These are phyloP conservation scores for Tripterygium wilfordii DNA, from an alignment of 177 flowering plant genomes.

Conservation along the genomic window DNA sequence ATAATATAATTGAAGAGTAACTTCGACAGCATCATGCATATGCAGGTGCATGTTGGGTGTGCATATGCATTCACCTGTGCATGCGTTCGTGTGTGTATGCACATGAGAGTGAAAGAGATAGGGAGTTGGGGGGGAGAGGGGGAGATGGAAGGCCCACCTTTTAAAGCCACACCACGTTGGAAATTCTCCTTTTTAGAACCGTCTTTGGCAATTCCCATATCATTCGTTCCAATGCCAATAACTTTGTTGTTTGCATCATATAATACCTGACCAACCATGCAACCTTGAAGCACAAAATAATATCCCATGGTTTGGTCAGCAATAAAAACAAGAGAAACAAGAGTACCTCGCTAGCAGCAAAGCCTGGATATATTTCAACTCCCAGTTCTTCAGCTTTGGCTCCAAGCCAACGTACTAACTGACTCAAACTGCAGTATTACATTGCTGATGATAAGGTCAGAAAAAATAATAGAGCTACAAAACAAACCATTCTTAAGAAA, in stretches of 20 bases:
- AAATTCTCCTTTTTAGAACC: conserved; percentile 73
- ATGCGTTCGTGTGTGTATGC: no score
- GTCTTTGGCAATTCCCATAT: conserved; percentile 89
- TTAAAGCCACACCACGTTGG: conserved; percentile 84
- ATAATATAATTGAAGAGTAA: no score
- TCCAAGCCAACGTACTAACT: conserved; percentile 90
- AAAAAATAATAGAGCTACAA: no score
- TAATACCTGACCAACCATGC: conserved; percentile 49
- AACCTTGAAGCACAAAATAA: neutral
- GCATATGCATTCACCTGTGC: no score
- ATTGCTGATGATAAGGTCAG: conserved; percentile 1
- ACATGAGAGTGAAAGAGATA: conserved; percentile 4
- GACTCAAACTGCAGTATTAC: conserved; percentile 69
- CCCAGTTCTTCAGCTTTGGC: conserved; percentile 91
- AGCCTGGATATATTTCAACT: conserved; percentile 93
- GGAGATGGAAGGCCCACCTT: conserved; percentile 43
- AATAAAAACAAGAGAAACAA: neutral
- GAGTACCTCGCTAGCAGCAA: conserved; percentile 93
- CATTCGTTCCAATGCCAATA: conserved; percentile 81
- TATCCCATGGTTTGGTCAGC: neutral
- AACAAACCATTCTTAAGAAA: no score
- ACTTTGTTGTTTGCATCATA: conserved; percentile 61
- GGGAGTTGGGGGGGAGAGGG: conserved; percentile 9
- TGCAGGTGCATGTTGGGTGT: no score
- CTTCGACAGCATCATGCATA: no score